These are phyloP conservation scores for Yamadazyma dendronema DNA, from an alignment of 1,139 yeast species.

Conservation along the genomic window DNA sequence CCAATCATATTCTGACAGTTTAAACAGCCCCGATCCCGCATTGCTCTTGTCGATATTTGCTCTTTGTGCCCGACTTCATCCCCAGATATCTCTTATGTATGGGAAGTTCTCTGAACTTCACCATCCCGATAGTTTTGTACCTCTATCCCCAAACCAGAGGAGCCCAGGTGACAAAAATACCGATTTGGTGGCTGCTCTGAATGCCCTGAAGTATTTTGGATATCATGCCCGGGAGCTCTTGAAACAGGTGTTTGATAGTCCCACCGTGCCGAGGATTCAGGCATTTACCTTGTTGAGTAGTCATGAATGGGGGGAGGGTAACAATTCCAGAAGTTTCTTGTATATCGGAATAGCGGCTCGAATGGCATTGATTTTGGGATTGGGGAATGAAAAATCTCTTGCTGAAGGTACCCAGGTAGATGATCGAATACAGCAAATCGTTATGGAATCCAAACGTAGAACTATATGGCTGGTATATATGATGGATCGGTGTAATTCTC, in stretches of 20 bases:
- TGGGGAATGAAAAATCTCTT: constrained; percentile 27
- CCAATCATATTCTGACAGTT: constrained; percentile 14
- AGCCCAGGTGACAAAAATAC: too few species aligned
- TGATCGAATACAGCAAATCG: constrained; percentile 15
- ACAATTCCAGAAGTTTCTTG: constrained; percentile 34
- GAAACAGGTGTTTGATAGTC: constrained; percentile 34
- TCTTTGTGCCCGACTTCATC: constrained; percentile 34
- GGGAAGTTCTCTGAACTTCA: constrained; percentile 33
- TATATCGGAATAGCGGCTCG: constrained; percentile 40
- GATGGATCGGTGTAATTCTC: constrained; percentile 43
- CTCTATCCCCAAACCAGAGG: too few species aligned
- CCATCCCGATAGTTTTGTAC: not conserved
- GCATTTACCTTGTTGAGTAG: constrained; percentile 35
- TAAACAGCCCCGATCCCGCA: constrained; percentile 30
- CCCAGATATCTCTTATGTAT: constrained; percentile 25
- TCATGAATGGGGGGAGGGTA: constrained; percentile 44
- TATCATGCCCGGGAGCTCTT: constrained; percentile 34
- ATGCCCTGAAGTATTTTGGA: constrained; percentile 38
- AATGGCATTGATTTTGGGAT: constrained; percentile 37
- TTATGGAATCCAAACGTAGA: constrained; percentile 30
- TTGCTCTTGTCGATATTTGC: constrained; percentile 33
- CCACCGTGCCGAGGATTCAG: constrained; percentile 36
- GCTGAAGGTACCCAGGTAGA: constrained; percentile 14
- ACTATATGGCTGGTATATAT: constrained; percentile 41
- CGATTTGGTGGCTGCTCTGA: constrained; percentile 17